phyloP scores from a whole-genome alignment of 2,329 filamentous ascomycete species.

The Didymella exigua region DNA sequence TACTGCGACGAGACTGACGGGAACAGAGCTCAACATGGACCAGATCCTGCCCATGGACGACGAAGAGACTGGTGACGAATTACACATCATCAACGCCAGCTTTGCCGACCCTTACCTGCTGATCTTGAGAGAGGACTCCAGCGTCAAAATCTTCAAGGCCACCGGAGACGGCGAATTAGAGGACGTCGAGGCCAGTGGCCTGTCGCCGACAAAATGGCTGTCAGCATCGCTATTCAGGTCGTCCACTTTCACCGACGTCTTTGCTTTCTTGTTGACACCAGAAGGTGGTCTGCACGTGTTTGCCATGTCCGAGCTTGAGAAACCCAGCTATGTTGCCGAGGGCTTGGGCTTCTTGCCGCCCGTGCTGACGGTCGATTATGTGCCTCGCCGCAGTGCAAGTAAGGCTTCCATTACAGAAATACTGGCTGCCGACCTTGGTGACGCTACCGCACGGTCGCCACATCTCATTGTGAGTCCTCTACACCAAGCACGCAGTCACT shows the following conservation, averaged over 20 bases:
- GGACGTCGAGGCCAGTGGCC: conserved; percentile 70
- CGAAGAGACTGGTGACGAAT: conserved; percentile 76
- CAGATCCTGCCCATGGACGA: conserved; percentile 94
- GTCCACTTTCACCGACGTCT: conserved; percentile 63
- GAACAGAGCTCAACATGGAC: conserved; percentile 76
- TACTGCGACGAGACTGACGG: background rate
- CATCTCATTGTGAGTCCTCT: conserved; percentile 74
- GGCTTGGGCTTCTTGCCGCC: conserved; percentile 79
- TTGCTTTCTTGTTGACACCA: conserved; percentile 78
- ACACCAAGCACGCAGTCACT: background rate
- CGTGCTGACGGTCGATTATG: conserved; percentile 73
- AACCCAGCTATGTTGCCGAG: conserved; percentile 75
- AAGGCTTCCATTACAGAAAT: conserved; percentile 80
- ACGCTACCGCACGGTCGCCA: conserved; percentile 70
- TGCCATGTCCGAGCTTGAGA: conserved; percentile 72
- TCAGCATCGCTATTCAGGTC: conserved; percentile 81
- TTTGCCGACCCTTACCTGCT: conserved; percentile 87
- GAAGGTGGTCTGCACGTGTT: conserved; percentile 80
- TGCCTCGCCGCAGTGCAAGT: conserved; percentile 70
- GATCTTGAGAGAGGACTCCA: conserved; percentile 82
- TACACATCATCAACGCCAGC: conserved; percentile 77
- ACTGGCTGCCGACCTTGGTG: conserved; percentile 82
- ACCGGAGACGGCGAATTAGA: conserved; percentile 84
- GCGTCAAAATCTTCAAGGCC: conserved; percentile 77
- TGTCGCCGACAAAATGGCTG: conserved; percentile 73